Conservation (phyloP, 768 basidiomycete genomes). For the Tricholoma terreum region DNA sequence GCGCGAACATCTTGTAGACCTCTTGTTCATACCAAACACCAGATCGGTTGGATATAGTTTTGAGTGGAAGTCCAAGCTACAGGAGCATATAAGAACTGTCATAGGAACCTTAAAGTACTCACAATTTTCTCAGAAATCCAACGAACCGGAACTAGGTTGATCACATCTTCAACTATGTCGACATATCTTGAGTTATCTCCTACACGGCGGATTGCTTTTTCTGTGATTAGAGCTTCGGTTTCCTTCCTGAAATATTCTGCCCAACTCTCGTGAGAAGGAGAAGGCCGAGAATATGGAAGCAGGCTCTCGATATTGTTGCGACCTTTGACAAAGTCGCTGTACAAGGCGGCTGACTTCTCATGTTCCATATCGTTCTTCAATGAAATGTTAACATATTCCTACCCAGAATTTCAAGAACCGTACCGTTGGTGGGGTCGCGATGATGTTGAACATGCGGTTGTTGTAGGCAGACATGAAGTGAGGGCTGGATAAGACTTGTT, state of each 20-base stretch:
- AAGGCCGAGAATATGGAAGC: constrained; percentile 1
- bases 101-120: constrained; percentile 20
- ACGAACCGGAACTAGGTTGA: constrained; percentile 57
- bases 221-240: constrained; percentile 30
- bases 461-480: constrained; percentile 33
- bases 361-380: not conserved
- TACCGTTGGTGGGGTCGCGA: constrained; percentile 22
- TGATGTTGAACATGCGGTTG: constrained; percentile 28
- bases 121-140: constrained; percentile 63
- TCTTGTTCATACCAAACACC: constrained; percentile 39
- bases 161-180: constrained; percentile 66
- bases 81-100: constrained; percentile 6
- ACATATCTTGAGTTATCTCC: constrained; percentile 32
- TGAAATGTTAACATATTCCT: not conserved
- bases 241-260: constrained; percentile 32
- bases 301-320: constrained; percentile 11
- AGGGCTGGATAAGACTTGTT: constrained; percentile 29
- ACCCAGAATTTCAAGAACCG: constrained; percentile 11
- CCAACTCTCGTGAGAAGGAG: constrained; percentile 4
- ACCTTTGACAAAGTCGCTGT: not conserved
- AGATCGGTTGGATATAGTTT: constrained; percentile 25
- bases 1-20: constrained; percentile 40
- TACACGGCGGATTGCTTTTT: constrained; percentile 32
- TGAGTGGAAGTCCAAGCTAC: constrained; percentile 45
- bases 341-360: not conserved